A percentile compares a stretch with the other conserved stretches of the same genome.
phyloP scores from a whole-genome alignment of 352 stramenopile species.

The Globisporangium ultimum region DNA sequence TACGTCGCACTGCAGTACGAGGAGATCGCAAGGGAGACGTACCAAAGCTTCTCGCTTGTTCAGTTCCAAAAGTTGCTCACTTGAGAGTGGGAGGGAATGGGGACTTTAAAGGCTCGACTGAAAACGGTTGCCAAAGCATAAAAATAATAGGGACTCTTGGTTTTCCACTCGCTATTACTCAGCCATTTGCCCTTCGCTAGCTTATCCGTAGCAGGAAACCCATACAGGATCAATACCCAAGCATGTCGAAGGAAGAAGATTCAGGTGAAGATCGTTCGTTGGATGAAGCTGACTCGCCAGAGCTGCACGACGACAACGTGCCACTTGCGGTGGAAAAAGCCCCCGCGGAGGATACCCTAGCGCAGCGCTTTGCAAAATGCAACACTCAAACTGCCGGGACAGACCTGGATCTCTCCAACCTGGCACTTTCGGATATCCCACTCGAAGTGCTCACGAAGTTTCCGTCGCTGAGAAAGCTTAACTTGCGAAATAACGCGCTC shows the following conservation, averaged over 20 bases:
- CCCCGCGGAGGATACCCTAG: not conserved
- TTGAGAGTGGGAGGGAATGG: no score
- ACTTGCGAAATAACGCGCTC: slow-evolving; percentile 43
- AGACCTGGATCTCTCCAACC: slow-evolving; percentile 43
- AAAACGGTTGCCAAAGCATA: not conserved
- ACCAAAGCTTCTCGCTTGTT: slow-evolving; percentile 51
- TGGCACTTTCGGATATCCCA: slow-evolving; percentile 34
- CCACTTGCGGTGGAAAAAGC: not conserved
- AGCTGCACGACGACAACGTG: no score
- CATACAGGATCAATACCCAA: not conserved
- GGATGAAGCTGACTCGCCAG: no score
- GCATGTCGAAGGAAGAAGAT: not conserved
- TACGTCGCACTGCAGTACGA: slow-evolving; percentile 43
- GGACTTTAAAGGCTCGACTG: not conserved
- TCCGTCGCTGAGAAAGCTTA: slow-evolving; percentile 40
- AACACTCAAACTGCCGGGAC: slow-evolving; percentile 26
- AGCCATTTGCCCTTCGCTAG: not conserved
- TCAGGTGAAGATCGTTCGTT: not conserved
- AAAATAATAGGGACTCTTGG: not conserved
- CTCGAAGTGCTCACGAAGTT: slow-evolving; percentile 29
- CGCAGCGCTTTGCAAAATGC: slow-evolving; percentile 18
- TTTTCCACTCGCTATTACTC: not conserved
- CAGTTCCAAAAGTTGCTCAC: slow-evolving; percentile 39
- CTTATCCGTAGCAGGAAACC: not conserved
- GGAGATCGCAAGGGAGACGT: slow-evolving; percentile 23